Conservation (phyloP, 208 protist species). For the Blastocrithidia nonstop region DNA sequence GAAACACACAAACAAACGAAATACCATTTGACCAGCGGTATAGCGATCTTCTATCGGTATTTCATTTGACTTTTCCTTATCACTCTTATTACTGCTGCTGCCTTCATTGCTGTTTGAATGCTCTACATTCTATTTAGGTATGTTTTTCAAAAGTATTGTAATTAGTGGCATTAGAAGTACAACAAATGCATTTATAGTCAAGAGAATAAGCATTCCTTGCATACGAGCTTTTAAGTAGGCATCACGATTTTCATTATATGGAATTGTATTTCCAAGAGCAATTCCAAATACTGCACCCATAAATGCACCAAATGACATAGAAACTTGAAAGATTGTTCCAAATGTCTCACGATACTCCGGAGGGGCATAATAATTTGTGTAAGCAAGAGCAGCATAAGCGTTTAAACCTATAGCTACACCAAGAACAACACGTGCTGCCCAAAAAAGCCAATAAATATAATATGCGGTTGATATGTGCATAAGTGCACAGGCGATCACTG, state of each 20-base stretch:
- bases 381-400: constrained; percentile 18
- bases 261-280: constrained; percentile 14
- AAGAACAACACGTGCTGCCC: constrained; percentile 29
- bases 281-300: constrained; percentile 23
- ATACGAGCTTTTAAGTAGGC: constrained; percentile 14
- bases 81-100: constrained; percentile 20
- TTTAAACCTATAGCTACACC: constrained; percentile 25
- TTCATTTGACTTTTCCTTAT: too few relatives aligned
- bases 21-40: too few relatives aligned
- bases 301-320: constrained; percentile 24
- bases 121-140: constrained; percentile 4
- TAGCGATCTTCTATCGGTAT: too few relatives aligned
- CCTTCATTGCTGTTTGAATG: too few relatives aligned
- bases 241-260: constrained; percentile 8
- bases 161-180: constrained; percentile 17
- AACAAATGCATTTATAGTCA: constrained; percentile 12
- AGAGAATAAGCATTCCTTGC: constrained; percentile 18
- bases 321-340: constrained; percentile 35
- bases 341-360: constrained; percentile 11
- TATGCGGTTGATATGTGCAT: constrained; percentile 16
- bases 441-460: constrained; percentile 27
- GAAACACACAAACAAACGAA: too few relatives aligned
- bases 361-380: constrained; percentile 23
- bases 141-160: too few relatives aligned
- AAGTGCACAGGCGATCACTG: constrained; percentile 11